A percentile compares a stretch with the other conserved stretches of the same genome.
Conservation (phyloP, 208 protist genomes). For the Wallacemonas sp. region DNA sequence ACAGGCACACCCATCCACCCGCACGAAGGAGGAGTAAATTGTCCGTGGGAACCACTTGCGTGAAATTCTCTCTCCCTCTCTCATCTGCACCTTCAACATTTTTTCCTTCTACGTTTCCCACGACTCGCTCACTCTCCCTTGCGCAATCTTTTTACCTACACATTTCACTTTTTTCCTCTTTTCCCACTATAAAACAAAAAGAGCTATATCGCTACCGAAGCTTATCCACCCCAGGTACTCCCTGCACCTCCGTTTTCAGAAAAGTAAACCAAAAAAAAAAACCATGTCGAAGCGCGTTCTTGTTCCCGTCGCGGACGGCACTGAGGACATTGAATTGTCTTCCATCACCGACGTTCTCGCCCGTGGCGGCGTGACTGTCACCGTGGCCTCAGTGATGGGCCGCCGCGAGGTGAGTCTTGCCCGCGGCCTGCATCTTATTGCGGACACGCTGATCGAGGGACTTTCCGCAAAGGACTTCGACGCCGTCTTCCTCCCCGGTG, state of each 20-base stretch:
- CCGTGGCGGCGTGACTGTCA: slow-evolving; percentile 71
- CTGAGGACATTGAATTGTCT: slow-evolving; percentile 89
- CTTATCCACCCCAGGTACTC: slow-evolving; percentile 1
- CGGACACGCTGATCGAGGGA: slow-evolving; percentile 63
- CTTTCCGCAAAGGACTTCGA: slow-evolving; percentile 65
- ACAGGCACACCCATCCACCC: too few species aligned
- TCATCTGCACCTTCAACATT: too few species aligned
- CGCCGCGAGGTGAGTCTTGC: slow-evolving; percentile 57
- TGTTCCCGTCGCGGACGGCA: slow-evolving; percentile 79
- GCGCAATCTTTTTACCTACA: slow-evolving; percentile 18
- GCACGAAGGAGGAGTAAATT: too few species aligned
- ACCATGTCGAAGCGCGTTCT: slow-evolving; percentile 66
- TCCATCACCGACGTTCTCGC: slow-evolving; percentile 84
- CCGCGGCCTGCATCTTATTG: slow-evolving; percentile 59
- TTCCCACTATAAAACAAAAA: background rate
- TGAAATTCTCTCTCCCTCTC: too few species aligned
- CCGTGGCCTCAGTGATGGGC: slow-evolving; percentile 77
- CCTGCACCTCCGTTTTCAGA: background rate
- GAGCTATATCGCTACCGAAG: slow-evolving; percentile 17
- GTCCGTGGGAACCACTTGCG: too few species aligned
- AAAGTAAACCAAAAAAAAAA: background rate
- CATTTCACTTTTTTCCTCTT: slow-evolving; percentile 15
- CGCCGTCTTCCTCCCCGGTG: slow-evolving; percentile 82
- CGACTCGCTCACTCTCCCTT: too few species aligned
- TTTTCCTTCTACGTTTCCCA: background rate